Evolutionary conservation across 176 grass and related monocot species (phyloP).

Genomic region (Secale cereale): DNA sequence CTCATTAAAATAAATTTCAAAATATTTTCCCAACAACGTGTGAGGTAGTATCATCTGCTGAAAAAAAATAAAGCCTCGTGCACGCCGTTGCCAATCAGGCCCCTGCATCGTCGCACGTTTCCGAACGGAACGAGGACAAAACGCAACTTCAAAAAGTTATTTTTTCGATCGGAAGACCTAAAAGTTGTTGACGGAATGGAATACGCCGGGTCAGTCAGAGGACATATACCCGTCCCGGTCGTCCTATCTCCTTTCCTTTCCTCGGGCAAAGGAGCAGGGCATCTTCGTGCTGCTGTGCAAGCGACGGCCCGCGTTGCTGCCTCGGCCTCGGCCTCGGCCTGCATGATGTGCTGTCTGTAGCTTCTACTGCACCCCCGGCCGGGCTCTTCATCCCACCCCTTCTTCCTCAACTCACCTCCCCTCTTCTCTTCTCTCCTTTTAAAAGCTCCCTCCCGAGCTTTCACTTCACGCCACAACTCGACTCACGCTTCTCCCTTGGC

Average conservation of each 20-base stretch:
- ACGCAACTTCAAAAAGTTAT: not conserved
- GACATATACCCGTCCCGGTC: not conserved
- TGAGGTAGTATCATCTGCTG: too few species aligned
- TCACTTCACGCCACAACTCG: not conserved
- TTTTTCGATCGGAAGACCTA: too few species aligned
- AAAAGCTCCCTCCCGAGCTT: constrained; percentile 26
- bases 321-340: too few species aligned
- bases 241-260: too few species aligned
- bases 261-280: too few species aligned
- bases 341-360: too few species aligned
- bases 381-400: not conserved
- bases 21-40: too few species aligned
- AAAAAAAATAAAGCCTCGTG: too few species aligned
- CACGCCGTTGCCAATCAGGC: not conserved
- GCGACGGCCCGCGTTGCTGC: too few species aligned
- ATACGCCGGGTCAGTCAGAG: not conserved
- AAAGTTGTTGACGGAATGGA: not conserved
- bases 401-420: not conserved
- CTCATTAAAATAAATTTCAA: too few species aligned
- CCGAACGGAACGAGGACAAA: not conserved
- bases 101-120: not conserved
- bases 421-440: constrained; percentile 22
- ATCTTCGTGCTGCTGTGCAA: not conserved
- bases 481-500: too few species aligned
- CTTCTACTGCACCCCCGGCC: too few species aligned